Evolutionary conservation across 768 basidiomycete species (phyloP).

Genomic region (Pleurotus ostreatus): DNA sequence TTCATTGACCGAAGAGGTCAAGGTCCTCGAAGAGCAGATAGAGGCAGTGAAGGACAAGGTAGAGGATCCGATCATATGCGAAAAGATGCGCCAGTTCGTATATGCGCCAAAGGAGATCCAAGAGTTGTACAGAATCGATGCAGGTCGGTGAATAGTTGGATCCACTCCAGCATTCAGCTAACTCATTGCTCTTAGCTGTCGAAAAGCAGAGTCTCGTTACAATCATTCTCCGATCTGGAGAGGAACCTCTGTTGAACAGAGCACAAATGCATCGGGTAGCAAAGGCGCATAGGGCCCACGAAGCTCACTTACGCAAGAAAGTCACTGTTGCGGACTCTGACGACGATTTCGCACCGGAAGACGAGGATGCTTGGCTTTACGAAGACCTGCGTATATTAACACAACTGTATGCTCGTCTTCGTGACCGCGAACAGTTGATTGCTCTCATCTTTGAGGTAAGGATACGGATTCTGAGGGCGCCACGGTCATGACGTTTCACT

Average conservation of each 20-base stretch:
- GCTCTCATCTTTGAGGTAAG: conserved; percentile 91
- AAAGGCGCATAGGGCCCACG: conserved; percentile 74
- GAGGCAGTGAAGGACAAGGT: conserved; percentile 85
- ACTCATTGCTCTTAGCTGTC: conserved; percentile 33
- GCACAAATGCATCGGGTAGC: conserved; percentile 80
- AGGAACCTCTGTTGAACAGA: conserved; percentile 70
- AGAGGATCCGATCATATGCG: conserved; percentile 82
- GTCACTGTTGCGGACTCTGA: conserved; percentile 75
- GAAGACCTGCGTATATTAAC: conserved; percentile 85
- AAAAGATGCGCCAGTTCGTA: conserved; percentile 83
- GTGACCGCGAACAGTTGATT: conserved; percentile 90
- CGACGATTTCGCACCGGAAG: conserved; percentile 87
- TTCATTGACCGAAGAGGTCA: conserved; percentile 86
- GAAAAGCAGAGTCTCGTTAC: conserved; percentile 76
- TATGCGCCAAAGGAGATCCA: conserved; percentile 89
- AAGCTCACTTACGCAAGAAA: conserved; percentile 60
- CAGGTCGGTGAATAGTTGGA: conserved; percentile 45
- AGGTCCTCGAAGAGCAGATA: conserved; percentile 80
- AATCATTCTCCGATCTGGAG: conserved; percentile 73
- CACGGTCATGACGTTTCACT: not conserved
- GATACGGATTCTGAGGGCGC: not conserved
- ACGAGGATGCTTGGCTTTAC: conserved; percentile 95
- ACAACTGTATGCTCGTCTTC: conserved; percentile 70
- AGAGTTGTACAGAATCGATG: conserved; percentile 73
- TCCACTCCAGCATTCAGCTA: not conserved